Conservation (phyloP, 1,284 basidiomycete species). For the Somion occarium region DNA sequence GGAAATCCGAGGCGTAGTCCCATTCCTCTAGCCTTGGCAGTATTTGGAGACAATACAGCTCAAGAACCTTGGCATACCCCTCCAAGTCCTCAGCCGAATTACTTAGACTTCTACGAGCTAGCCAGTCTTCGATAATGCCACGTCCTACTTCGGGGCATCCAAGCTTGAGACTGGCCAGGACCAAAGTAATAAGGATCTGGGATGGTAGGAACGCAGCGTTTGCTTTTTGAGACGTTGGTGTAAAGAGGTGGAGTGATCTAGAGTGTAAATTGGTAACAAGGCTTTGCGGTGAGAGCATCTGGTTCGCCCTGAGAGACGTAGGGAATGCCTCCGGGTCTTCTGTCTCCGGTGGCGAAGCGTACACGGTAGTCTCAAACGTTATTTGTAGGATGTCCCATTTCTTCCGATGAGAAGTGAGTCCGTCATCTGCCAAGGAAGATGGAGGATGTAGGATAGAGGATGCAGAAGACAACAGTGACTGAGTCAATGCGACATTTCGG, state of each 20-base stretch:
- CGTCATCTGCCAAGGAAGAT: slow-evolving; percentile 30
- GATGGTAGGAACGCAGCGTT: slow-evolving; percentile 59
- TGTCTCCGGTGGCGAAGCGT: slow-evolving; percentile 45
- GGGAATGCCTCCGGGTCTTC: slow-evolving; percentile 41
- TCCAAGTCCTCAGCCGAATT: slow-evolving; percentile 34
- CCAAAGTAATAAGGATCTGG: slow-evolving; percentile 62
- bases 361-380: slow-evolving; percentile 72
- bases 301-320: slow-evolving; percentile 41
- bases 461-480: slow-evolving; percentile 62
- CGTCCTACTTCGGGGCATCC: slow-evolving; percentile 56
- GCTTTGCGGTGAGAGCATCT: slow-evolving; percentile 52
- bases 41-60: slow-evolving; percentile 68
- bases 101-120: slow-evolving; percentile 41
- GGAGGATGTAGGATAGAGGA: slow-evolving; percentile 56
- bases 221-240: slow-evolving; percentile 39
- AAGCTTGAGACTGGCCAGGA: slow-evolving; percentile 64
- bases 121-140: slow-evolving; percentile 71
- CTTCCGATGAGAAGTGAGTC: slow-evolving; percentile 49
- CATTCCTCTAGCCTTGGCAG: slow-evolving; percentile 69
- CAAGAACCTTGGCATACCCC: slow-evolving; percentile 68
- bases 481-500: slow-evolving; percentile 58
- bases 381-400: slow-evolving; percentile 84
- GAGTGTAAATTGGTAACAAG: slow-evolving; percentile 52
- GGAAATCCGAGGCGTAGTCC: slow-evolving; percentile 71
- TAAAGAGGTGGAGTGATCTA: slow-evolving; percentile 64